Evolutionary conservation across 2,329 filamentous ascomycete genomes (phyloP), one percentile per base, ranked within the genome.

Genomic region (Parascedosporium putredinis): DNA sequence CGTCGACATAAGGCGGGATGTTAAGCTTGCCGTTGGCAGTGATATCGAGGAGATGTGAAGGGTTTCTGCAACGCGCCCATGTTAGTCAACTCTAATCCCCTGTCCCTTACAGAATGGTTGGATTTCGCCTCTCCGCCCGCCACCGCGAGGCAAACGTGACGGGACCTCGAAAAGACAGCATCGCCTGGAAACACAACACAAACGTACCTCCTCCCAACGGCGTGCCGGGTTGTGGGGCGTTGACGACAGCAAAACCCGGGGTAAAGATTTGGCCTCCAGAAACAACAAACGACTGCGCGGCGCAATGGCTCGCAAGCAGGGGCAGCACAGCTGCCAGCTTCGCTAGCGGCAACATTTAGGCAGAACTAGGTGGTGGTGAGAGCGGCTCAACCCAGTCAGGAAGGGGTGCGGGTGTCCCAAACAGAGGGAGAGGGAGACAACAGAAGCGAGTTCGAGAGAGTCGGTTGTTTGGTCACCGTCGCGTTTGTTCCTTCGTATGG

Each of bases 251-350:
- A 50, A 86, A 73, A 0, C 83, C 83, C 1, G 83, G 82, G 0
- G 83, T 87, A 58, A 76, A 85, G 49, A 87, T 76, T 57, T 86
- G 81, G 14, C 83, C 83, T 55, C 78, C 78, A 20, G 78, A 64
- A 47, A 79, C 74, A 18, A 74, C 78, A 57, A 84, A 83, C 53
- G 71, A 67, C 38, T 65, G 59, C 5, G 67, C 67, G 7, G 56
- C 52, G 14, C 58, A 52, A 14, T 52, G 55, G 34, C 56, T 54
- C 22, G 62, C 51, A 12, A 66, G 55, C n/a, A 65, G 48, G 36
- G 57, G 54, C 48, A 65, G 52, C 47, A 61, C 50, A 40, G 54
- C 47, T 25, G 55, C 50, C 40, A 50, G 38, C 20, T 29, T 50
- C 24, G 25, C 27, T 18, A 45, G 20, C 14, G 27, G 27, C 38